Evolutionary conservation across 805 yeast species (phyloP), one percentile per base, ranked within the genome.

Genomic region (Ascoidea asiatica): DNA sequence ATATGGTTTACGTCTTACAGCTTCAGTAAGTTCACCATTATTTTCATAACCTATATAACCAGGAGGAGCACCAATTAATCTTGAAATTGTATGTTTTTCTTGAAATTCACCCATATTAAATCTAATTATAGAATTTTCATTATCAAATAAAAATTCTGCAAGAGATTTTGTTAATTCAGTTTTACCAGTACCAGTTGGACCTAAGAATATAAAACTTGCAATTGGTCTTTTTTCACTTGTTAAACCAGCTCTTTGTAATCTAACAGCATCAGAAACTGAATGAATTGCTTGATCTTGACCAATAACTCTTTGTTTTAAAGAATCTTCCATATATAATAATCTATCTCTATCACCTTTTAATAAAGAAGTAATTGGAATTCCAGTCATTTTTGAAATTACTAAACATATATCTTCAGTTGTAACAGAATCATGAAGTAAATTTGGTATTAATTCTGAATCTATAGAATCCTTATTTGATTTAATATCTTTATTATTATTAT

Each of bases 61-160:
- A 23, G 98, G 98, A 4, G 98, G 98, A 1, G 97, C 92, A 43
- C 98, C 98, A 53, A 90, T 88, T 50, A 90, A 72, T 50, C 97
- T 75, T 40, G 95, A 81, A 5, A 92, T 79, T 0, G 95, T 73
- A 62, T 88, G 96, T 59, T 84, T 83, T 59, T 90, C 98, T 64
- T 90, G 97, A 62, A 92, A 90, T 61, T 90, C 98, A 19, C 95
- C 85, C 98, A 92, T 92, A 62, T 90, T 98, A 59, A 90, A 90
- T 53, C 98, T 71, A 20, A 89, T 77, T 35, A 90, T 88, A 7
- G 95, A 77, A 39, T 77, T 71, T 56, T 85, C 87, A 60, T 90
- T 90, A 56, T 88, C 92, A 63, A 92, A 92, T 54, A 90, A 63
- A 55, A 92, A 92, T 54, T 87, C 88, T 2, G 97, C 95, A 46